Evolutionary conservation across 2,329 filamentous ascomycete genomes (phyloP), one percentile per base, ranked within the genome.

Genomic region (Chrysoporthe cubensis): DNA sequence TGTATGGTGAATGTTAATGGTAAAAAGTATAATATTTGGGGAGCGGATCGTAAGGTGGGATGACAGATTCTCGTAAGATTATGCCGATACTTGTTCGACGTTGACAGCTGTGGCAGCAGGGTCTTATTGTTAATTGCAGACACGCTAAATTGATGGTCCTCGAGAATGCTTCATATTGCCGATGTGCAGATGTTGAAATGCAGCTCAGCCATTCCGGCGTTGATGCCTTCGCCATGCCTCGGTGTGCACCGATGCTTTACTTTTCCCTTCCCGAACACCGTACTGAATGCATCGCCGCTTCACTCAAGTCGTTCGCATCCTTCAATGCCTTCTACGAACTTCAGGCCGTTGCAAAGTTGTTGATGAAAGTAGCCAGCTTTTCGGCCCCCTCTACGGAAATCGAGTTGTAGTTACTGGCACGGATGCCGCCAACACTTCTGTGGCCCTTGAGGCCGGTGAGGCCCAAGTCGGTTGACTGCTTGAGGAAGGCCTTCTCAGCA

Each of bases 331-430:
- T 18, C 21, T 37, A 62, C 21, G 26, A 18, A 0, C 6, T 32
- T 66, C 73, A 80, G 18, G 76, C 73, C 70, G 75, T 78, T 34
- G 86, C 85, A 76, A 88, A 89, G 0, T 78, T 75, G 13, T 80
- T 75, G 64, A 94, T 84, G 71, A 91, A 93, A 40, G 80, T 78
- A 59, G 86, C 89, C 58, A 94, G 82, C 78, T 90, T 90, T 79
- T 91, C 82, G 0, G 88, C 90, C 0, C 87, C 90, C 52, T 87
- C 85, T 0, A 90, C 76, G 0, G 91, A 79, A 54, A 97, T 90
- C 1, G 92, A 91, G 80, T 97, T 97, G 81, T 97, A 98, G 77
- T 96, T 97, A 78, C 88, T 91, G 26, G 90, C 91, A 16, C 95
- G 87, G 70, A 97, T 94, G 40, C 94, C 94, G 18, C 93, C 92